Evolutionary conservation across 371 early-diverging fungal genomes (phyloP), one percentile per base, ranked within the genome.

Genomic region (Mortierella sp.): DNA sequence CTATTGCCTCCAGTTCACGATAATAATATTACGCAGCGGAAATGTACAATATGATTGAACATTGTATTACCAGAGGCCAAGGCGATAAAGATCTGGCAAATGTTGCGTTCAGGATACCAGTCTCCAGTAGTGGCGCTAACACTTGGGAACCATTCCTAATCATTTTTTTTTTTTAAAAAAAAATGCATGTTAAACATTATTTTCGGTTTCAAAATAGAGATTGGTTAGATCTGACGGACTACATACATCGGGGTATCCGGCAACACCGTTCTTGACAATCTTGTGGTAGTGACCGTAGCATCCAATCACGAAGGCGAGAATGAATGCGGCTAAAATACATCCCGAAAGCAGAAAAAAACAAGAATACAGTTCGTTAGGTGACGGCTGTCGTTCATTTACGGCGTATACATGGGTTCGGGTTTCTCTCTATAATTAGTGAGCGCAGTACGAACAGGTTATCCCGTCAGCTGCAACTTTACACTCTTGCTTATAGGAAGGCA

Each of bases 101-200:
- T 85, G 66, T 89, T 90, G 43, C 94, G 87, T 6, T 91, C 94
- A 14, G 94, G 95, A 78, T 93, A 95, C 72, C 93, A 81, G 80
- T 95, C 95, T 62, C 95, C 95, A 28, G 93, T 94, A 0, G 93
- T 89, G 0, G 94, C 94, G 70, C 93, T 93, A 3, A 95, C 94
- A 72, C 94, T 94, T 51, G 95, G 95, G 60, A 94, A 93, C 94
- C 94, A 93, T 87, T 95, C 94, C 88, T 94, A 81, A n/a, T 63
- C 16, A 43, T 18, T 14, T 30, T n/a, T n/a, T n/a, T n/a, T n/a
- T n/a, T n/a, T n/a, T n/a, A n/a, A n/a, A n/a, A n/a, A 39, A 57
- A 39, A 35, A 39, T 6, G 18, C 1, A 10, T 30, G 9, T 28
- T 58, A 37, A 61, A 16, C 1, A 61, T 37, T 16, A 11, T 18